Percentiles rank a stretch among this genome's conserved stretches.
Evolutionary conservation across 352 stramenopile genomes (phyloP).

Genomic region (Globisporangium middletonii): DNA sequence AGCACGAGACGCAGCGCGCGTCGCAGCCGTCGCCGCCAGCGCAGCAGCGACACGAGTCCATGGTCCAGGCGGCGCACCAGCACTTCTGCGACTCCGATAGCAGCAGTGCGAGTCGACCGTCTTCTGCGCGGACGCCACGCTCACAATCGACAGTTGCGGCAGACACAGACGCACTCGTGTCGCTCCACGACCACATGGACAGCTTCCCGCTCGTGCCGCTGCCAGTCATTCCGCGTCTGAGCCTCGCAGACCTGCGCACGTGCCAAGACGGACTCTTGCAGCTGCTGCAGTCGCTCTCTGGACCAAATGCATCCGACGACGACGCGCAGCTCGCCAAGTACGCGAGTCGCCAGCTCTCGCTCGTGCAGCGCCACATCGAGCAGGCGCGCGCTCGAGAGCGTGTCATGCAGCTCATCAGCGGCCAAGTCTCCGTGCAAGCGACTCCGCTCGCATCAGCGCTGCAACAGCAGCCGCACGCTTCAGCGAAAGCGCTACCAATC

Average conservation of each 20-base stretch:
- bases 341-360: slow-evolving; percentile 38
- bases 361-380: slow-evolving; percentile 48
- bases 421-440: not conserved
- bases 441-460: not conserved
- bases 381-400: slow-evolving; percentile 45
- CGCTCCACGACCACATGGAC: slow-evolving; percentile 45
- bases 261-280: slow-evolving; percentile 31
- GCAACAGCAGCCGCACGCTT: not conserved
- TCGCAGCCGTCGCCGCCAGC: not conserved
- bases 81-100: slow-evolving; percentile 11
- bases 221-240: slow-evolving; percentile 41
- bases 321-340: slow-evolving; percentile 58
- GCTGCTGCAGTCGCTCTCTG: slow-evolving; percentile 31
- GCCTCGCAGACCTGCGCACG: slow-evolving; percentile 31
- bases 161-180: slow-evolving; percentile 2
- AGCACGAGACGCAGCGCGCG: not conserved
- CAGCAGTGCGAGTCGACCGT: not conserved
- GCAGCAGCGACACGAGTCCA: slow-evolving; percentile 16
- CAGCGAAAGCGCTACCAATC: slow-evolving; percentile 5
- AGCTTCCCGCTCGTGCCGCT: slow-evolving; percentile 65
- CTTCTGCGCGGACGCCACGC: not conserved
- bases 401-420: slow-evolving; percentile 37
- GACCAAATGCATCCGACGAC: slow-evolving; percentile 10
- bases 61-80: slow-evolving; percentile 25
- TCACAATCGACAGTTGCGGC: not conserved